Evolutionary conservation across 176 grass and related monocot genomes (phyloP), one percentile per base, ranked within the genome.

Genomic region (Neostapfia colusana): DNA sequence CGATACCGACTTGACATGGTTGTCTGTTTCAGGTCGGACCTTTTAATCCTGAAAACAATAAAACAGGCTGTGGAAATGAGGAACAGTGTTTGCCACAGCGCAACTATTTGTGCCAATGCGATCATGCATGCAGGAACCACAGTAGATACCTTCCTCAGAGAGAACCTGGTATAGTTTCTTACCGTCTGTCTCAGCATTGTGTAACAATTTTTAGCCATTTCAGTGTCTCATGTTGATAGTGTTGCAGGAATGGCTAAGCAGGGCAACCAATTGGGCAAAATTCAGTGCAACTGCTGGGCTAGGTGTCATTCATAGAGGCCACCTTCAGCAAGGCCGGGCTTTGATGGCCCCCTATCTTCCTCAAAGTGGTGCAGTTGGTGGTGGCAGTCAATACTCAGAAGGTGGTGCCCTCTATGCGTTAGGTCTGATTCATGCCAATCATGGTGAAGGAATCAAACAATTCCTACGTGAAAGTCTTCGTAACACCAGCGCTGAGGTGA

Each of bases 51-150:
- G 74, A 99, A 99, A 75, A 95, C 92, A 25, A 95, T 95, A 88
- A 99, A 99, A 83, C 96, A 99, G 74, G 90, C 92, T 1, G 96
- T 99, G 78, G 96, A 99, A 86, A 99, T 99, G 96, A 92, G 96
- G 80, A 99, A 99, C 75, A 99, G 92, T 78, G 96, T 99, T 63
- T 99, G 96, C 85, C 96, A 99, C 78, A 99, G 96, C 55, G 96
- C 96, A 48, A 93, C 96, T 34, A 99, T 99, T 58, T 99, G 96
- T 38, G 86, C 96, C 69, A 99, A 99, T 85, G 96, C 96, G 54
- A 77, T 99, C 72, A 99, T 99, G 96, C 96, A 99, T 83, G 96
- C 96, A 21, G 96, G 96, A 78, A 99, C 96, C 80, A 99, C 96
- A 46, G 96, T 99, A 8, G 96, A 99, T 72, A 99, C 96, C 10